phyloP scores from a whole-genome alignment of 108 stramenopile species.

The Nannochloropsis granulata region DNA sequence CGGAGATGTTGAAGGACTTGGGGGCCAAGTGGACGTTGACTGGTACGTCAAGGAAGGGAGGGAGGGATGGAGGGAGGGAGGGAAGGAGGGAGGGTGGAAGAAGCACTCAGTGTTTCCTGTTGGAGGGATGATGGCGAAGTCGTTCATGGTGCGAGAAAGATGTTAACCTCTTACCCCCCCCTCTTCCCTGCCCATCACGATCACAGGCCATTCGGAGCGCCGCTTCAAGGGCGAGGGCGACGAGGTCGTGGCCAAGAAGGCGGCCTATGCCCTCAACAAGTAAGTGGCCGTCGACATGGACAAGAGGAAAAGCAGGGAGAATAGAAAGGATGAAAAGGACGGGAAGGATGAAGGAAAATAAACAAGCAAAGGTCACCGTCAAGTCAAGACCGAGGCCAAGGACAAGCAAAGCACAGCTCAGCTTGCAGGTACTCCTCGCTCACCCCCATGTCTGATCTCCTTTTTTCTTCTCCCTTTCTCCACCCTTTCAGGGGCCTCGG shows the following conservation, averaged over 20 bases:
- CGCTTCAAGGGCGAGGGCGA: conserved; percentile 68
- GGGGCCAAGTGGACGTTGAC: conserved; percentile 79
- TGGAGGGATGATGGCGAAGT: too few relatives aligned
- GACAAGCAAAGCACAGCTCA: too few relatives aligned
- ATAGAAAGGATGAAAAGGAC: neutral
- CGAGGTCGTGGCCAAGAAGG: conserved; percentile 77
- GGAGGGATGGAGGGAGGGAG: neutral
- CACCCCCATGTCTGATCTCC: neutral
- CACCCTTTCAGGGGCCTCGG: conserved; percentile 40
- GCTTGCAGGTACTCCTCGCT: too few relatives aligned
- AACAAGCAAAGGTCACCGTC: neutral
- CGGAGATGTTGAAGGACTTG: conserved; percentile 91
- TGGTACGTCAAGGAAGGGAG: conserved; percentile 61
- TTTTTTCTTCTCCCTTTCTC: neutral
- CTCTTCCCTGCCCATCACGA: conserved; percentile 1
- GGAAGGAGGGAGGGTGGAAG: neutral
- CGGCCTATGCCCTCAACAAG: conserved; percentile 76
- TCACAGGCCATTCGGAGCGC: neutral
- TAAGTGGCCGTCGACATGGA: neutral
- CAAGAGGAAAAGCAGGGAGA: neutral
- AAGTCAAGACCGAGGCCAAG: too few relatives aligned
- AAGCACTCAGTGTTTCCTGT: too few relatives aligned
- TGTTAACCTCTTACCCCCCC: too few relatives aligned
- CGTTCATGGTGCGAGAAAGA: too few relatives aligned
- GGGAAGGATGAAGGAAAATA: neutral